Conservation (phyloP, 1,284 basidiomycete species). For the Xerocomus nothofagi region DNA sequence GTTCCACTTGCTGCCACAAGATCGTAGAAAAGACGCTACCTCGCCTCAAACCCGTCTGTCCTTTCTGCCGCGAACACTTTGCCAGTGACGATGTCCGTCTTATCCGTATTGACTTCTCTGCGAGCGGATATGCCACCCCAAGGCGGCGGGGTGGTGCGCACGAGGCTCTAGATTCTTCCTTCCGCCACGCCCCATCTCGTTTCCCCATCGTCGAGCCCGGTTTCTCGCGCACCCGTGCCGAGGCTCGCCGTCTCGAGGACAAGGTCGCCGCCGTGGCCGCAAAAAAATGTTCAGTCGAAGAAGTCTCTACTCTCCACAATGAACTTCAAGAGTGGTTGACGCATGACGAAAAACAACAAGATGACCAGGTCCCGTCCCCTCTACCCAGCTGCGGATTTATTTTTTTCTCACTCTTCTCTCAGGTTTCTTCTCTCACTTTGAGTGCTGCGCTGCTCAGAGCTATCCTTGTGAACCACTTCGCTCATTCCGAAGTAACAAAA, state of each 20-base stretch:
- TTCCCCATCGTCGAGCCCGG: constrained; percentile 39
- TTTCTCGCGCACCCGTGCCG: constrained; percentile 47
- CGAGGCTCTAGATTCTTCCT: constrained; percentile 48
- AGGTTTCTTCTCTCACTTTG: constrained; percentile 63
- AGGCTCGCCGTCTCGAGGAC: constrained; percentile 68
- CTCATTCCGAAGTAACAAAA: constrained; percentile 72
- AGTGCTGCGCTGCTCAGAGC: constrained; percentile 71
- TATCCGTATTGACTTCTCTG: constrained; percentile 72
- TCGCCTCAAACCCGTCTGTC: constrained; percentile 66
- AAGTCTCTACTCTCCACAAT: constrained; percentile 69
- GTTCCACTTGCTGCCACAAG: constrained; percentile 68
- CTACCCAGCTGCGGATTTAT: constrained; percentile 36
- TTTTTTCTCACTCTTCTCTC: constrained; percentile 15
- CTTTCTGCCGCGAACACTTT: constrained; percentile 78
- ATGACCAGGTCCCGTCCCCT: constrained; percentile 54
- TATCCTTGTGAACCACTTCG: constrained; percentile 76
- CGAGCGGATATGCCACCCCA: constrained; percentile 64
- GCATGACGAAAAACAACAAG: constrained; percentile 50
- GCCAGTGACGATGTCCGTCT: constrained; percentile 62
- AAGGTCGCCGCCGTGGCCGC: constrained; percentile 74
- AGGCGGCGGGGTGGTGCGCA: constrained; percentile 48
- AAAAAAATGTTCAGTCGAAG: constrained; percentile 84
- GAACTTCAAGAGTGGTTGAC: constrained; percentile 73
- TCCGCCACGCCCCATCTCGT: constrained; percentile 49
- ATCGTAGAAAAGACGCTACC: constrained; percentile 76